Evolutionary conservation across 768 basidiomycete genomes (phyloP), one percentile per base, ranked within the genome.

Genomic region (Kwoniella sp.): DNA sequence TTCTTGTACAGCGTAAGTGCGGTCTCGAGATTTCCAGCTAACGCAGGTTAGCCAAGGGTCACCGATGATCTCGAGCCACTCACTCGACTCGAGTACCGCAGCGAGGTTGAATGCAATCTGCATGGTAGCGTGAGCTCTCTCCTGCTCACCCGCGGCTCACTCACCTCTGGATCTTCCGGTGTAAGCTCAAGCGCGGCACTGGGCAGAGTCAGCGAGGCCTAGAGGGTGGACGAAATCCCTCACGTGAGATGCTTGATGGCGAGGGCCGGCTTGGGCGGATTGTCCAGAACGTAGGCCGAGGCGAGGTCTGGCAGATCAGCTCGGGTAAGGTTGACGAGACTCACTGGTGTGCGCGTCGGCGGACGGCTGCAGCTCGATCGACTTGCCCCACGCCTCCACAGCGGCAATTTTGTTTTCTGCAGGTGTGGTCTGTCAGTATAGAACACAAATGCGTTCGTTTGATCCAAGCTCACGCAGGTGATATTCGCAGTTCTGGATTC

Each of bases 321-420:
- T 39, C 20, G 8, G 7, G 12, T 22, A 10, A 8, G 9, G 22
- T 19, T 14, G 17, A 27, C 17, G 31, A 19, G 14, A 61, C 70
- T 56, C 34, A 71, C 70, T 76, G 1, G 73, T 75, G 56, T 73
- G 68, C 10, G 75, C 73, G 44, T 76, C 75, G 20, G 69, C 62
- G 10, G 73, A 69, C 10, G 69, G 70, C n/a, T 49, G 27, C 12
- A 70, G 46, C 3, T 44, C 53, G 7, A 69, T 53, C 4, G 65
- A 64, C 41, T 67, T 67, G 26, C 67, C 62, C 71, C 70, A 74
- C 1, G 70, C 65, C 41, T 53, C 56, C 3, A 74, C 72, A 10
- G 73, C 73, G 38, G 36, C 56, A 5, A 50, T 29, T 37, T 55
- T 65, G 40, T 73, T 68, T 23, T 70, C 70, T 71, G 47, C 25